These are phyloP conservation scores for Naganishia sp. DNA, from an alignment of 1,284 basidiomycete species.

Conservation along the genomic window DNA sequence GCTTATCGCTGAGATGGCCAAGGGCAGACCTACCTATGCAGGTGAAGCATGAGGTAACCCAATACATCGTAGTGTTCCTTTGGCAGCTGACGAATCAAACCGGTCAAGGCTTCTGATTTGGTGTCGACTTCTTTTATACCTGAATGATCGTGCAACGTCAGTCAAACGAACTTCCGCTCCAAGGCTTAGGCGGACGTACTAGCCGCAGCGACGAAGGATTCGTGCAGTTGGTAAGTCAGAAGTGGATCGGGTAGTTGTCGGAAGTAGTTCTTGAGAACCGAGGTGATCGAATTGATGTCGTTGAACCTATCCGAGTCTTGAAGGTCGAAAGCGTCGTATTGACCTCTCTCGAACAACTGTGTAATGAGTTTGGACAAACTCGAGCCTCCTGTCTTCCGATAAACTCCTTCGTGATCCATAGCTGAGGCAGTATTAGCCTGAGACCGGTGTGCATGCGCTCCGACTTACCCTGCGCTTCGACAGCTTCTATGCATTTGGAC, in stretches of 20 bases:
- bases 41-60: conserved; percentile 77
- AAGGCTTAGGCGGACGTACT: conserved; percentile 49
- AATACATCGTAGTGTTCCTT: conserved; percentile 84
- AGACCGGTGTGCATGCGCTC: conserved; percentile 6
- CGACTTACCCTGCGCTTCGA: conserved; percentile 74
- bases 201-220: conserved; percentile 78
- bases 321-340: conserved; percentile 84
- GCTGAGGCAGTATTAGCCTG: conserved; percentile 33
- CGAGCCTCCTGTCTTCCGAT: conserved; percentile 93
- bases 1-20: neutral
- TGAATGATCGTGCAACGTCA: conserved; percentile 10
- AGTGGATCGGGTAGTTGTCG: conserved; percentile 85
- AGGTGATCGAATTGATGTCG: conserved; percentile 94
- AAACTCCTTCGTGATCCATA: conserved; percentile 67
- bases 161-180: neutral
- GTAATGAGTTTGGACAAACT: conserved; percentile 90
- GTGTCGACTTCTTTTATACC: conserved; percentile 65
- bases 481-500: conserved; percentile 90
- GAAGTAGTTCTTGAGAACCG: conserved; percentile 96
- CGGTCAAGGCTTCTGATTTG: conserved; percentile 66
- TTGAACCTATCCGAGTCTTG: conserved; percentile 83
- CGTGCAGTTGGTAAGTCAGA: conserved; percentile 86
- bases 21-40: conserved; percentile 64
- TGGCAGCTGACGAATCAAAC: conserved; percentile 77
- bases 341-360: conserved; percentile 89